Conservation (phyloP, 108 stramenopile species). For the Fistulifera solaris region DNA sequence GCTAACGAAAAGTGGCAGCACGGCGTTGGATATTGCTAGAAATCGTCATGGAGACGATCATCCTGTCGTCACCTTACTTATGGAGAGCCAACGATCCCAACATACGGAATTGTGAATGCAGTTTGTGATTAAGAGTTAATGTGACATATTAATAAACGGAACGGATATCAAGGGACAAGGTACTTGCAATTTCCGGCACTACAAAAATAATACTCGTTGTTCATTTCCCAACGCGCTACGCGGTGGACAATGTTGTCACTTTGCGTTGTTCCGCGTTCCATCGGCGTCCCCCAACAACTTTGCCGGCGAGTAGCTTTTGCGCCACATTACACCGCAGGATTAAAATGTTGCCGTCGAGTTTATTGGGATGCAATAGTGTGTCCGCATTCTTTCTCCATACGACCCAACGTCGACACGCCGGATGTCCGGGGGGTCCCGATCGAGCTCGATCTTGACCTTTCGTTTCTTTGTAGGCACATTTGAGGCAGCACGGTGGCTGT, state of each 20-base stretch:
- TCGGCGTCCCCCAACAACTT: conserved; percentile 21
- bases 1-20: background rate
- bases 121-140: background rate
- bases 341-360: conserved; percentile 36
- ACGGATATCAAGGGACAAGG: too few relatives aligned
- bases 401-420: conserved; percentile 21
- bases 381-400: conserved; percentile 57
- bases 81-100: background rate
- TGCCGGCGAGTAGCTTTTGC: conserved; percentile 36
- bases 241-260: too few relatives aligned
- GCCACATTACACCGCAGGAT: conserved; percentile 52
- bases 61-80: conserved; percentile 2
- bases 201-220: background rate
- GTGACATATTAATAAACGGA: background rate
- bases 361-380: conserved; percentile 49
- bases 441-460: conserved; percentile 5
- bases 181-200: too few relatives aligned
- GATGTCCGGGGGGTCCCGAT: background rate
- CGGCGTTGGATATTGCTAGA: background rate
- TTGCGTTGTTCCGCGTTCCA: conserved; percentile 18
- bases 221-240: too few relatives aligned
- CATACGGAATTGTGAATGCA: background rate
- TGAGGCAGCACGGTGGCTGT: conserved; percentile 65
- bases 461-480: conserved; percentile 43
- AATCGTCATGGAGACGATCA: background rate